phyloP scores from a whole-genome alignment of 1,284 basidiomycete species.

The Papiliotrema terrestris region DNA sequence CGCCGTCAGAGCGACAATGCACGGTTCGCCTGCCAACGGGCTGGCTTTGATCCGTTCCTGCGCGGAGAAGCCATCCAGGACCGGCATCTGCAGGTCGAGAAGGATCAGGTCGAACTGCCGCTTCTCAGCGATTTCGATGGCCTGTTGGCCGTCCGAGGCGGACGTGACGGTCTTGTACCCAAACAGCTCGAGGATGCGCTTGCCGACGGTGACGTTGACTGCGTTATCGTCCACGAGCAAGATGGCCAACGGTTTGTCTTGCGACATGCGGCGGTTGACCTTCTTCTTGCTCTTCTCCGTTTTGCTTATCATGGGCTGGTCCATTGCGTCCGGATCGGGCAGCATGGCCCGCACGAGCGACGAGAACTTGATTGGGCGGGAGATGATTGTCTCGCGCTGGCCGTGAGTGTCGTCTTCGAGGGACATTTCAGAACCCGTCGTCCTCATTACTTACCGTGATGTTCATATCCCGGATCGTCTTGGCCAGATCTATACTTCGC shows the following conservation, averaged over 20 bases:
- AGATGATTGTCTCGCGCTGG: constrained; percentile 33
- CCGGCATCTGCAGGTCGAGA: constrained; percentile 46
- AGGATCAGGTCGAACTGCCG: constrained; percentile 40
- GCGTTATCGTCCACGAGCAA: constrained; percentile 46
- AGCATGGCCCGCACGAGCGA: constrained; percentile 26
- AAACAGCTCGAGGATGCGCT: constrained; percentile 38
- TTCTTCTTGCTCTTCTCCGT: constrained; percentile 3
- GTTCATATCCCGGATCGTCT: constrained; percentile 14
- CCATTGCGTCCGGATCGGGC: constrained; percentile 2
- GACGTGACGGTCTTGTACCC: constrained; percentile 38
- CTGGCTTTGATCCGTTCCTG: constrained; percentile 25
- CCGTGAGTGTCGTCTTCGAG: background rate
- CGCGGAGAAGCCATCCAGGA: constrained; percentile 37
- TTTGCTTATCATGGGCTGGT: background rate
- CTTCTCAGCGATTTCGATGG: constrained; percentile 33
- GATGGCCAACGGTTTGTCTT: constrained; percentile 32
- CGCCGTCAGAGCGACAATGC: constrained; percentile 41
- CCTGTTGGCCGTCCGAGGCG: constrained; percentile 38
- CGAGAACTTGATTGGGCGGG: constrained; percentile 39
- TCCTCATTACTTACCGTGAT: constrained; percentile 12
- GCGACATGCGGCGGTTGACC: constrained; percentile 7
- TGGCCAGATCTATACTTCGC: constrained; percentile 29
- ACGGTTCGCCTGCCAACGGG: constrained; percentile 35
- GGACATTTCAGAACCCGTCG: background rate
- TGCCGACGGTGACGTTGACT: constrained; percentile 41